A percentile compares a stretch with the other conserved stretches of the same genome.
Conservation (phyloP, 2,329 filamentous ascomycete species). For the Fusarium dimerum region DNA sequence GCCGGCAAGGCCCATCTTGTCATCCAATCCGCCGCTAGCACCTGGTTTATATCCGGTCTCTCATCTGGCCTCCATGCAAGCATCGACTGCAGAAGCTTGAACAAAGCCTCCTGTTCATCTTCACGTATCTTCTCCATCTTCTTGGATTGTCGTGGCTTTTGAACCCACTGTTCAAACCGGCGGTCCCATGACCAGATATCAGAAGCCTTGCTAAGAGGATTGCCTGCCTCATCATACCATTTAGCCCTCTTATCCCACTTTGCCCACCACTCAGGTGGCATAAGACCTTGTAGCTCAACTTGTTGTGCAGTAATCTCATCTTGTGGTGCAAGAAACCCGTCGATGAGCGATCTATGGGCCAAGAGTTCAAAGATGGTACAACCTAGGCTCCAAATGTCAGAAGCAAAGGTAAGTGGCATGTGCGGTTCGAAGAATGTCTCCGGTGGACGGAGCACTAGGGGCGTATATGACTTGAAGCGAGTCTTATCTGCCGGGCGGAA, state of each 20-base stretch:
- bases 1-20: conserved; percentile 19
- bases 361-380: conserved; percentile 40
- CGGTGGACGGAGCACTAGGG: conserved; percentile 33
- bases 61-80: conserved; percentile 10
- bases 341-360: conserved; percentile 22
- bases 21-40: conserved; percentile 17
- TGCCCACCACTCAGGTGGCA: conserved; percentile 24
- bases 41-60: conserved; percentile 2
- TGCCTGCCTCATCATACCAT: conserved; percentile 21
- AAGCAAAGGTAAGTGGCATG: conserved; percentile 34
- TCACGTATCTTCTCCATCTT: conserved; percentile 1
- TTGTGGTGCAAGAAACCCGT: conserved; percentile 11
- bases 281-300: conserved; percentile 16
- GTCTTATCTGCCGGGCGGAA: conserved; percentile 31
- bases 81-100: conserved; percentile 11
- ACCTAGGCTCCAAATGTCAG: conserved; percentile 43
- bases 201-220: conserved; percentile 4
- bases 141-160: conserved; percentile 3
- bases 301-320: conserved; percentile 22
- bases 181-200: conserved; percentile 10
- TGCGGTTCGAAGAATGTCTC: conserved; percentile 38
- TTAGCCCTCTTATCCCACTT: conserved; percentile 19
- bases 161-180: conserved; percentile 9
- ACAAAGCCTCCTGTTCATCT: conserved; percentile 3
- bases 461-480: conserved; percentile 31